Percentiles rank a stretch among this genome's conserved stretches.
Conservation (phyloP, 768 basidiomycete species). For the Suillus bovinus region DNA sequence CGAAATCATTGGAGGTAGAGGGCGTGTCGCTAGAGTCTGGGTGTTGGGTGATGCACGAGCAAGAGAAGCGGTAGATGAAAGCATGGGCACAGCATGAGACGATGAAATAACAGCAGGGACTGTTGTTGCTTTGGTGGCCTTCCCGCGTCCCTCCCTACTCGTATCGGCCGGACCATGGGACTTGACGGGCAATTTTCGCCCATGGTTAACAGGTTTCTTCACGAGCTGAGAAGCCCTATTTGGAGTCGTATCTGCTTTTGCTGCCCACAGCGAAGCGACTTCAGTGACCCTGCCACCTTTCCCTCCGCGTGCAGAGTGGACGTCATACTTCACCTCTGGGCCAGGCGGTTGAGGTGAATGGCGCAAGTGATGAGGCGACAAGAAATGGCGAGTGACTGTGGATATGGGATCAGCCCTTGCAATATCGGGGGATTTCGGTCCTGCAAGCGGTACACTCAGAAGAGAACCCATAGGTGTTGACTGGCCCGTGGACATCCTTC, state of each 20-base stretch:
- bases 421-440: neutral
- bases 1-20: slow-evolving; percentile 39
- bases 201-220: slow-evolving; percentile 17
- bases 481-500: slow-evolving; percentile 3
- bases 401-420: neutral
- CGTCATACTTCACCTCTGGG: slow-evolving; percentile 65
- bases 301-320: slow-evolving; percentile 77
- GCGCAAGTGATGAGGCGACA: slow-evolving; percentile 31
- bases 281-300: slow-evolving; percentile 72
- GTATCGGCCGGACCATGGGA: neutral
- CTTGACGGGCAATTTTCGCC: slow-evolving; percentile 12
- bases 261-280: slow-evolving; percentile 74
- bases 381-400: neutral
- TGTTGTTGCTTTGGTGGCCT: slow-evolving; percentile 59
- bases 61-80: slow-evolving; percentile 77
- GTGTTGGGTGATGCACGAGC: slow-evolving; percentile 44
- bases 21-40: slow-evolving; percentile 21
- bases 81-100: slow-evolving; percentile 68
- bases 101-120: slow-evolving; percentile 71
- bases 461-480: neutral
- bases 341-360: slow-evolving; percentile 40
- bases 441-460: neutral
- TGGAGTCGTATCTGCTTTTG: slow-evolving; percentile 37
- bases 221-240: slow-evolving; percentile 8
- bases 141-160: slow-evolving; percentile 20